Conservation (phyloP, 768 basidiomycete genomes). For the Artomyces pyxidatus region DNA sequence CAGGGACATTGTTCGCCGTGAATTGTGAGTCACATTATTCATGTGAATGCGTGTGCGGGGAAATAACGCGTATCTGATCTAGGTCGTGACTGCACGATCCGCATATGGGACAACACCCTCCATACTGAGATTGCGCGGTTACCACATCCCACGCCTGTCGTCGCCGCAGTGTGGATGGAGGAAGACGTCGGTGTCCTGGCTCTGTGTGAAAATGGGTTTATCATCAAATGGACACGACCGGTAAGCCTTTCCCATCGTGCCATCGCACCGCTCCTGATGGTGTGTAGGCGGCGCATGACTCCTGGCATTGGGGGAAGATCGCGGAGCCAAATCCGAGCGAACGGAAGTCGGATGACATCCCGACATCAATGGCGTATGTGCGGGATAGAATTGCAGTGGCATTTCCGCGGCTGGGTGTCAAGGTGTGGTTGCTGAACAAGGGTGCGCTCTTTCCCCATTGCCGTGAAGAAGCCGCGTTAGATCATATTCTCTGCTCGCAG, state of each 20-base stretch:
- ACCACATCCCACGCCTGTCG: constrained; percentile 40
- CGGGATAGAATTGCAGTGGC: constrained; percentile 14
- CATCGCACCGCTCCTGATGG: not conserved
- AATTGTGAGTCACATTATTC: constrained; percentile 35
- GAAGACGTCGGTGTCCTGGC: constrained; percentile 12
- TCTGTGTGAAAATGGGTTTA: constrained; percentile 41
- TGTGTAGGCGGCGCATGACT: constrained; percentile 2
- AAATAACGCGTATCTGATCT: not conserved
- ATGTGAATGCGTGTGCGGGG: not conserved
- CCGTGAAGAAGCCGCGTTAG: no score
- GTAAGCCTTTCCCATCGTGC: constrained; percentile 33
- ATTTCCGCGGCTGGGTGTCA: constrained; percentile 13
- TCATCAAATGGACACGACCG: constrained; percentile 53
- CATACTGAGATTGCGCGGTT: constrained; percentile 48
- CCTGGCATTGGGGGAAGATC: constrained; percentile 13
- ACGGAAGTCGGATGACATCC: constrained; percentile 9
- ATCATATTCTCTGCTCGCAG: no score
- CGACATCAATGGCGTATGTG: constrained; percentile 14
- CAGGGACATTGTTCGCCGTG: constrained; percentile 49
- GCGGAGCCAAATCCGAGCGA: constrained; percentile 3
- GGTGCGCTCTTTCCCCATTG: constrained; percentile 9
- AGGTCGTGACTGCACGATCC: constrained; percentile 49
- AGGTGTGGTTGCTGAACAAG: constrained; percentile 15
- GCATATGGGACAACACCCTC: constrained; percentile 49
- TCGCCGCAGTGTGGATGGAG: constrained; percentile 48